A percentile compares a stretch with the other conserved stretches of the same genome.
These are phyloP conservation scores for Poa pratensis DNA, from an alignment of 176 grass and related monocot species.

Conservation along the genomic window DNA sequence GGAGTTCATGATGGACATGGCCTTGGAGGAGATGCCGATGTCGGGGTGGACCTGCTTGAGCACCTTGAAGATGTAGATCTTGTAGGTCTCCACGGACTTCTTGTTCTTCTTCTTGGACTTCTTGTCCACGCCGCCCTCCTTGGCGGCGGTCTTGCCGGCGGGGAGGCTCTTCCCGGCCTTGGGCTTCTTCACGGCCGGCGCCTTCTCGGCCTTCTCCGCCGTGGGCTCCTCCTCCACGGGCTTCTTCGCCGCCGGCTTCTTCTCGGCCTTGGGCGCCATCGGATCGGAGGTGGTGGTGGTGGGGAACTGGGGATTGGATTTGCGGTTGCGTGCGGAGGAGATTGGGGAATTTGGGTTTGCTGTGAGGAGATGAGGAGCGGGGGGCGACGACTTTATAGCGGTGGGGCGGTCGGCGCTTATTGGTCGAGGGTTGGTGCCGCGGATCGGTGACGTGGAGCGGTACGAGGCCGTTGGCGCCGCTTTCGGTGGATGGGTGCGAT, in stretches of 20 bases:
- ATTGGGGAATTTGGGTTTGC: background rate
- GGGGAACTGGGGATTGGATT: background rate
- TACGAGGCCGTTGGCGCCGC: no score
- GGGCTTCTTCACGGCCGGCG: constrained; percentile 9
- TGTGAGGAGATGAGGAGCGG: background rate
- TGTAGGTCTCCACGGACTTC: constrained; percentile 48
- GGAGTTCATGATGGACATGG: constrained; percentile 97
- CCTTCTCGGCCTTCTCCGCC: constrained; percentile 17
- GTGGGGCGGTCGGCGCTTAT: background rate
- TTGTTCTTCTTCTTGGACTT: constrained; percentile 21
- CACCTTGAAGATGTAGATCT: constrained; percentile 98
- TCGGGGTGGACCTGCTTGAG: constrained; percentile 92
- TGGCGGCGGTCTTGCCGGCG: background rate
- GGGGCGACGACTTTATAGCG: background rate
- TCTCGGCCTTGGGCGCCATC: constrained; percentile 69
- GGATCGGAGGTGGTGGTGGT: background rate
- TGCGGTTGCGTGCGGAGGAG: background rate
- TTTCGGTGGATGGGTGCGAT: no score
- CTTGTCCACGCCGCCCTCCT: background rate
- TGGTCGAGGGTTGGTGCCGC: background rate
- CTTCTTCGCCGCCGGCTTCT: constrained; percentile 66
- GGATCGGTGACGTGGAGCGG: constrained; percentile 10
- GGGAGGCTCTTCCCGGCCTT: constrained; percentile 16
- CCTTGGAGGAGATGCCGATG: constrained; percentile 92
- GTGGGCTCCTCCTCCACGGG: constrained; percentile 18